These are phyloP conservation scores for Penstemon eatonii DNA, from an alignment of 257 asterid genomes.

Conservation along the genomic window DNA sequence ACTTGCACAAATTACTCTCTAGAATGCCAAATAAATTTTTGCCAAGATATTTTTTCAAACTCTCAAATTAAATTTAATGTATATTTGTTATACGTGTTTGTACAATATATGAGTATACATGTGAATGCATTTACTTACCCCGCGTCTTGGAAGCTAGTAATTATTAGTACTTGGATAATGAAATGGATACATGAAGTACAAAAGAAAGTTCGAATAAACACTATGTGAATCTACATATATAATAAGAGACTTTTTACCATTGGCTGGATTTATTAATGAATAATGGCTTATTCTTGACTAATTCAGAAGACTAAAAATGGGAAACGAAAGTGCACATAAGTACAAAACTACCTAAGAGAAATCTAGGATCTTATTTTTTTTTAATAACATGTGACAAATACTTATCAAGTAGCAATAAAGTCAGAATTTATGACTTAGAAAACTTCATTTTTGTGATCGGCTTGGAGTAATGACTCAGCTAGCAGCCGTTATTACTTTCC, in stretches of 20 bases:
- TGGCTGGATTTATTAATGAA: conserved; percentile 5
- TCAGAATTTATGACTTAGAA: not conserved
- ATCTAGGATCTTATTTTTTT: not conserved
- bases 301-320: not conserved
- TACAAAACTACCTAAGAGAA: no score
- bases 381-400: conserved; percentile 3
- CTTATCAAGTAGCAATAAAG: not conserved
- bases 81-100: no score
- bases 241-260: not conserved
- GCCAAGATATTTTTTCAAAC: no score
- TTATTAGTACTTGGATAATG: no score
- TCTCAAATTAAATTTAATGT: no score
- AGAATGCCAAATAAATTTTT: no score
- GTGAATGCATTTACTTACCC: no score
- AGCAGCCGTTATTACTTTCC: not conserved
- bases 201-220: not conserved
- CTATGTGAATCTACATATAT: not conserved
- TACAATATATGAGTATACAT: no score
- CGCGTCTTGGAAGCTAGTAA: no score
- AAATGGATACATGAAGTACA: no score
- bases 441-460: not conserved
- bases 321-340: not conserved
- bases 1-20: no score
- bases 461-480: not conserved
- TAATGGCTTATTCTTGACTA: not conserved